Conservation (phyloP, 2,329 filamentous ascomycete species). For the Cadophora sp. region DNA sequence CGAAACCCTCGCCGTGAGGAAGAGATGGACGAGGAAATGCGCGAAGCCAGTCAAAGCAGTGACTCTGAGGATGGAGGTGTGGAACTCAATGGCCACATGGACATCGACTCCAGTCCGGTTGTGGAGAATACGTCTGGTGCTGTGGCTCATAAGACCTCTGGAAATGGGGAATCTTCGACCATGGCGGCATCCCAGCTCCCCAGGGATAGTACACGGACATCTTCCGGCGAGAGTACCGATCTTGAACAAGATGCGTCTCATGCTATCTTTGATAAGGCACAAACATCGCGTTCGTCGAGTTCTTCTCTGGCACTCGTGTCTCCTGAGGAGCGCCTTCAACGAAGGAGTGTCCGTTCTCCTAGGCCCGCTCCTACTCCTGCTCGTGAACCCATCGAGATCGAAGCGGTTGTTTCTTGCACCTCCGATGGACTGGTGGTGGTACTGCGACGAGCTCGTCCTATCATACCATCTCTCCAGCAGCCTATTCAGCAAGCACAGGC, state of each 20-base stretch:
- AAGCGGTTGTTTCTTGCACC: conserved; percentile 90
- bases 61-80: conserved; percentile 56
- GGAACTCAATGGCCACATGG: conserved; percentile 52
- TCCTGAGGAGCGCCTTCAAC: conserved; percentile 28
- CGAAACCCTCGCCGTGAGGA: conserved; percentile 72
- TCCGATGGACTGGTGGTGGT: conserved; percentile 88
- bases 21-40: conserved; percentile 53
- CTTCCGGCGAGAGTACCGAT: conserved; percentile 55
- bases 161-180: conserved; percentile 15
- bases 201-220: conserved; percentile 43
- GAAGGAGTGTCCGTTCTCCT: conserved; percentile 21
- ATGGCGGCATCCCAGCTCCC: conserved; percentile 9
- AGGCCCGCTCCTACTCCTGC: conserved; percentile 37
- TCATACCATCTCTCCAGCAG: conserved; percentile 69
- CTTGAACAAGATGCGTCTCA: conserved; percentile 48
- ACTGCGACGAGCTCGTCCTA: conserved; percentile 74
- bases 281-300: conserved; percentile 34
- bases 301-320: conserved; percentile 41
- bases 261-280: conserved; percentile 52
- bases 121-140: conserved; percentile 16
- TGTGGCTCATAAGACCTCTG: conserved; percentile 10
- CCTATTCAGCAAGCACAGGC: conserved; percentile 42
- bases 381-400: conserved; percentile 68
- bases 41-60: conserved; percentile 50
- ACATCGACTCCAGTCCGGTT: conserved; percentile 44